These are phyloP conservation scores for Carex pumila DNA, from an alignment of 176 grass and related monocot genomes.

Conservation along the genomic window DNA sequence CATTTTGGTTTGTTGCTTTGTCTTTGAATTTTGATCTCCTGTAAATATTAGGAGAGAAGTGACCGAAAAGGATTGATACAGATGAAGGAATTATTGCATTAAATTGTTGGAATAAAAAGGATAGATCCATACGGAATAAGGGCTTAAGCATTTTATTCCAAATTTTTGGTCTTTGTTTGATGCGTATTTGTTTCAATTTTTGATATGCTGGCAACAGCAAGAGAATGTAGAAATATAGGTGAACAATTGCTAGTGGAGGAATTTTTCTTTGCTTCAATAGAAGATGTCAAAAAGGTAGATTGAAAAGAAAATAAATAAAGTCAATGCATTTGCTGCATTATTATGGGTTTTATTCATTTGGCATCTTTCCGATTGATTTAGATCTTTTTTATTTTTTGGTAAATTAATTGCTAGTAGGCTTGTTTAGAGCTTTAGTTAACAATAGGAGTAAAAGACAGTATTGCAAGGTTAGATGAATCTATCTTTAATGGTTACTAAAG, in stretches of 20 bases:
- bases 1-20: background rate
- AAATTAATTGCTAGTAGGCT: too few species aligned
- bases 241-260: background rate
- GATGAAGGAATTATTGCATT: background rate
- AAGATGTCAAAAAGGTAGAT: background rate
- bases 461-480: background rate
- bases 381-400: background rate
- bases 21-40: conserved; percentile 18
- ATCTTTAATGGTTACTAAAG: background rate
- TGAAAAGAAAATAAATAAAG: background rate
- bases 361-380: background rate
- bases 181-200: background rate
- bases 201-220: background rate
- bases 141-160: background rate
- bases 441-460: background rate
- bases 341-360: background rate
- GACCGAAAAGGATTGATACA: conserved; percentile 14
- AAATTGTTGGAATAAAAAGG: background rate
- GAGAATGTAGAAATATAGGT: conserved; percentile 4
- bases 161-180: background rate
- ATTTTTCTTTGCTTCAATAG: background rate
- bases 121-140: background rate
- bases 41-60: conserved; percentile 15
- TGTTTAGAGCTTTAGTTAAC: background rate
- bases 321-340: background rate